Conservation (phyloP, 169 alveolate species). For the Plasmodium inui region DNA sequence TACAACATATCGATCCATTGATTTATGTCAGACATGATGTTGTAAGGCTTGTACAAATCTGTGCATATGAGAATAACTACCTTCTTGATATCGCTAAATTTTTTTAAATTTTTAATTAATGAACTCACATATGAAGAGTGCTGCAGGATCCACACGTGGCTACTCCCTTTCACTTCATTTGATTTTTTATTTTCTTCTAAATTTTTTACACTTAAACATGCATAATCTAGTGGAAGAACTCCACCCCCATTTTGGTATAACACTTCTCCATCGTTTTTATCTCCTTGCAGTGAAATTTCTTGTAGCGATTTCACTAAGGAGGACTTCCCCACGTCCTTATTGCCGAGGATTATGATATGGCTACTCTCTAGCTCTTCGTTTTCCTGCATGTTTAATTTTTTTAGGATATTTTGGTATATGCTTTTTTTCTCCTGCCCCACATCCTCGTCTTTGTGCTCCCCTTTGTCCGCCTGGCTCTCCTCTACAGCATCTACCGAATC, state of each 20-base stretch:
- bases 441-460: background rate
- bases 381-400: slow-evolving; percentile 41
- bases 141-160: slow-evolving; percentile 61
- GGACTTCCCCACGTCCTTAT: slow-evolving; percentile 68
- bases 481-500: background rate
- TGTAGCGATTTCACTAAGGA: slow-evolving; percentile 37
- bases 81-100: slow-evolving; percentile 26
- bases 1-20: slow-evolving; percentile 35
- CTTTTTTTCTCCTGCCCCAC: background rate
- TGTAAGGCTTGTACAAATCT: slow-evolving; percentile 54
- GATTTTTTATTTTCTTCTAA: slow-evolving; percentile 39
- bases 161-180: slow-evolving; percentile 33
- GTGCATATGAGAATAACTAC: slow-evolving; percentile 51
- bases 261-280: slow-evolving; percentile 16
- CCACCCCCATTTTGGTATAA: slow-evolving; percentile 22
- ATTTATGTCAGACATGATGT: slow-evolving; percentile 58
- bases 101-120: slow-evolving; percentile 48
- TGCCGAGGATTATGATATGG: slow-evolving; percentile 57
- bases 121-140: slow-evolving; percentile 49
- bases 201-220: slow-evolving; percentile 45
- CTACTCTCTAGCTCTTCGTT: slow-evolving; percentile 54
- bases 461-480: background rate
- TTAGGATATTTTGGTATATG: slow-evolving; percentile 43
- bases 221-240: slow-evolving; percentile 70
- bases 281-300: background rate